phyloP scores from a whole-genome alignment of 2,329 filamentous ascomycete genomes.

The Colletotrichum plurivorum region DNA sequence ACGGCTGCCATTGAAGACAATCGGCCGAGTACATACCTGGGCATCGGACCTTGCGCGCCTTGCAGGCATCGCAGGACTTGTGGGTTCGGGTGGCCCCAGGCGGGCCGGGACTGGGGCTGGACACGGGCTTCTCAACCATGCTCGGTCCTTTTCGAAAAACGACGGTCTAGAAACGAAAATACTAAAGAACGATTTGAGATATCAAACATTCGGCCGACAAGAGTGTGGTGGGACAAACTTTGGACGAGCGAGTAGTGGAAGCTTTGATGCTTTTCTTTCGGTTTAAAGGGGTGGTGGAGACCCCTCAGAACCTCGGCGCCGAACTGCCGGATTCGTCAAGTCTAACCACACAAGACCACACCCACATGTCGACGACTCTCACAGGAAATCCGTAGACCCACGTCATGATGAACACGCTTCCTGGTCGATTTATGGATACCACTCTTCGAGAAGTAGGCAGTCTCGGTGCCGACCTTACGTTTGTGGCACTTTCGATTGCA shows the following conservation, averaged over 20 bases:
- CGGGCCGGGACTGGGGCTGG: slow-evolving; percentile 6
- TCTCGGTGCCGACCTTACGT: slow-evolving; percentile 3
- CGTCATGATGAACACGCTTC: not conserved
- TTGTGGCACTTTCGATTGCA: not conserved
- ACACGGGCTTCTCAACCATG: slow-evolving; percentile 18
- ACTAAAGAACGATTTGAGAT: not conserved
- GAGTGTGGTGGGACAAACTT: not conserved
- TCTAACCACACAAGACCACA: not conserved
- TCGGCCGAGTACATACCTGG: slow-evolving; percentile 46
- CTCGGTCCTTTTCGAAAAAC: not conserved
- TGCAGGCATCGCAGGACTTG: slow-evolving; percentile 56
- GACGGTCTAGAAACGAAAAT: not conserved
- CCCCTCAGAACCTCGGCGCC: slow-evolving; percentile 4
- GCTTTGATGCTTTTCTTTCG: slow-evolving; percentile 14
- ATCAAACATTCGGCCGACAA: not conserved
- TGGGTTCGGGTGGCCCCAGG: slow-evolving; percentile 30
- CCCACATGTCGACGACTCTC: not conserved
- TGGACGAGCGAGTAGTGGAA: not conserved
- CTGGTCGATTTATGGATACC: not conserved
- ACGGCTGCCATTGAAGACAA: not conserved
- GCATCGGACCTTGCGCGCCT: slow-evolving; percentile 57
- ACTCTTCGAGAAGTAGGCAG: not conserved
- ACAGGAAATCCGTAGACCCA: not conserved
- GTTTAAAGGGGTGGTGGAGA: slow-evolving; percentile 12
- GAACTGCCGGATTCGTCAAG: slow-evolving; percentile 29